These are phyloP conservation scores for Termitomyces sp. DNA, from an alignment of 768 basidiomycete species.

Conservation along the genomic window DNA sequence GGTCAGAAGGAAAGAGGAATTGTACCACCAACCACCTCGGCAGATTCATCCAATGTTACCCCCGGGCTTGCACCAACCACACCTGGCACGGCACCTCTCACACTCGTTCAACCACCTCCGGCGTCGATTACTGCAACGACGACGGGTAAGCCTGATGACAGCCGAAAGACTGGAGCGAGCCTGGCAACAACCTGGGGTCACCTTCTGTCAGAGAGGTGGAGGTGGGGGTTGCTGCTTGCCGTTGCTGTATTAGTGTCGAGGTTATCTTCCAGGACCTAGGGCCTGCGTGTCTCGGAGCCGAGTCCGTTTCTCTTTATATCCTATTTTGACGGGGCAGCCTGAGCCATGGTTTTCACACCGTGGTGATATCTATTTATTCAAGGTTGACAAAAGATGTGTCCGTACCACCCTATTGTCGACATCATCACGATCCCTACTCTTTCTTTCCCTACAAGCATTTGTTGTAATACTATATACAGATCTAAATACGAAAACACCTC, in stretches of 20 bases:
- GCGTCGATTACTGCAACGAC: not conserved
- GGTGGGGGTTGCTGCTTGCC: slow-evolving; percentile 74
- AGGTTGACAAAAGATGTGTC: slow-evolving; percentile 1
- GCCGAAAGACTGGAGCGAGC: slow-evolving; percentile 30
- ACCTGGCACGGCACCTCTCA: not conserved
- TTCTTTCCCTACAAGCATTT: slow-evolving; percentile 8
- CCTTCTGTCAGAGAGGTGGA: slow-evolving; percentile 79
- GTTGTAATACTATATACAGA: slow-evolving; percentile 11
- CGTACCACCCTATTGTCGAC: not conserved
- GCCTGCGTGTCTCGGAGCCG: slow-evolving; percentile 15
- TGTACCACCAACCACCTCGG: slow-evolving; percentile 15
- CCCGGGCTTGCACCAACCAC: not conserved
- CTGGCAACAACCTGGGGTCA: slow-evolving; percentile 61
- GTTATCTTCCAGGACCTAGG: slow-evolving; percentile 46
- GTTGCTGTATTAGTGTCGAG: slow-evolving; percentile 75
- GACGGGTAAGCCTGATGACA: slow-evolving; percentile 19
- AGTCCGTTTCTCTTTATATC: slow-evolving; percentile 1
- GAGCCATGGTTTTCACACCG: not conserved
- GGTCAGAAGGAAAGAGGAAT: slow-evolving; percentile 69
- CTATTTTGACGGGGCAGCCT: not conserved
- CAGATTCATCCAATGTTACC: slow-evolving; percentile 5
- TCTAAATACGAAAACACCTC: slow-evolving; percentile 5
- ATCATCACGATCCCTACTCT: slow-evolving; percentile 12
- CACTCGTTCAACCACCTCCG: not conserved
- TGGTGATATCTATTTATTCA: slow-evolving; percentile 6